Base-by-base conservation (phyloP, 352 stramenopile species). In the Phytophthora chlamydospora region DNA sequence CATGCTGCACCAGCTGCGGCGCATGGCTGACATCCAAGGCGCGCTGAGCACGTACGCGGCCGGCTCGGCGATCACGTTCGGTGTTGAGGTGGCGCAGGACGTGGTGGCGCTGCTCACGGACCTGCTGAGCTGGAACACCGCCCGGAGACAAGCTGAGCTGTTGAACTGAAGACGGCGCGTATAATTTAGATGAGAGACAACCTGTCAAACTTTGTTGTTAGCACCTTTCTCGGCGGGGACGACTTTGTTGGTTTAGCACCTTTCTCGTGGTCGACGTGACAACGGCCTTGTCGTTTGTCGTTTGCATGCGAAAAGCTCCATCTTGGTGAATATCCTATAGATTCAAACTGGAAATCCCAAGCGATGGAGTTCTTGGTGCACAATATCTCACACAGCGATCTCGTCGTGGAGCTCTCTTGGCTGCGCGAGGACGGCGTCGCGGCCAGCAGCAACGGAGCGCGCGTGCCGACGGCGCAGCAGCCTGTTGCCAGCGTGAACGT, bases 301-400 rank as follows among this genome's bases (percentile, higher is more conserved):
- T 10, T 35, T 56, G 33, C 34, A 54, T 63, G 51, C 29, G 51
- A 66, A 44, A 44, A 41, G 13, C 21, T 7, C 21, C 52, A 57
- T 57, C 50, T 71, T 58, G 43, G 19, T 52, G 24, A 3, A 24
- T 24, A 38, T 63, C 52, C 38, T 49, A 16, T 10, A 49, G 42
- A 41, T 44, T 55, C 34, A 29, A 60, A 41, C 31, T 24, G 21
- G 16, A 34, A 24, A 19, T 47, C 41, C 16, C 16, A 47, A n/a
- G 17, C 29, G 10, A 93, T 98, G 67, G 96, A 99, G 70, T 91
- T 99, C 50, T 78, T 99, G 19, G 90, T 99, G 59, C 94, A 98
- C 82, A 99, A 98, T 76, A 95, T 98, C 58, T 98, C 92, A 47
- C 96, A 99, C 71, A 98, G 94, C 46, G 96, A 99, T 75, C 67